phyloP scores from a whole-genome alignment of 805 yeast species.

The Cyberlindnera saturnus region DNA sequence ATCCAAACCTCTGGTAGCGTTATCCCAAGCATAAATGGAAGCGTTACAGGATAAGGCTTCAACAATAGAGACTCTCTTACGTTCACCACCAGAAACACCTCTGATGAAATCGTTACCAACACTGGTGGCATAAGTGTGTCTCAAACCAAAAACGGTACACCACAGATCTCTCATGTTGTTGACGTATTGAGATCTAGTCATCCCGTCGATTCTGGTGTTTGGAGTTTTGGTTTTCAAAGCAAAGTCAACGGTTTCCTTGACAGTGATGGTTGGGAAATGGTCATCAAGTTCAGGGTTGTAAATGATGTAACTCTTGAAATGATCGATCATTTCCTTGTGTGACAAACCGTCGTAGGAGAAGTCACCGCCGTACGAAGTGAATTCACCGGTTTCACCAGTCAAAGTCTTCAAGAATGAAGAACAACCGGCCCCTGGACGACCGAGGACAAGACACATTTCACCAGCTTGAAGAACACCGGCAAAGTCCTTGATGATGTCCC shows the following conservation, averaged over 20 bases:
- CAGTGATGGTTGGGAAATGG: constrained; percentile 59
- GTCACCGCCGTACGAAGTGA: constrained; percentile 21
- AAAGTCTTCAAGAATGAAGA: constrained; percentile 61
- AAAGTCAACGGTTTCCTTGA: constrained; percentile 51
- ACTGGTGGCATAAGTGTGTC: constrained; percentile 55
- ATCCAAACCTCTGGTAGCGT: constrained; percentile 62
- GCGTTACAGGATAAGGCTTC: constrained; percentile 47
- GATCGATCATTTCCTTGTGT: constrained; percentile 36
- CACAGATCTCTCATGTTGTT: constrained; percentile 42
- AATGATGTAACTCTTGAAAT: constrained; percentile 56
- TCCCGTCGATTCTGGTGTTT: constrained; percentile 45
- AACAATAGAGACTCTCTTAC: constrained; percentile 71
- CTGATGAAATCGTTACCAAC: constrained; percentile 63
- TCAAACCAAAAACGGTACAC: constrained; percentile 46
- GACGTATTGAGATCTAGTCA: constrained; percentile 43
- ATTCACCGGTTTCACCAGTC: constrained; percentile 47
- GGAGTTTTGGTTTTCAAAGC: constrained; percentile 56
- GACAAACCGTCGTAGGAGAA: constrained; percentile 46
- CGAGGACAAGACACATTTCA: constrained; percentile 63
- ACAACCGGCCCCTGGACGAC: constrained; percentile 80
- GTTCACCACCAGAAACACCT: constrained; percentile 74
- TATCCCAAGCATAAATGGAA: constrained; percentile 47
- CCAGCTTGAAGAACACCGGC: constrained; percentile 45
- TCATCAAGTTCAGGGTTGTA: constrained; percentile 60
- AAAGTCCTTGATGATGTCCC: constrained; percentile 23